These are phyloP conservation scores for Aspergillus leporis DNA, from an alignment of 495 filamentous ascomycete species.

Conservation along the genomic window DNA sequence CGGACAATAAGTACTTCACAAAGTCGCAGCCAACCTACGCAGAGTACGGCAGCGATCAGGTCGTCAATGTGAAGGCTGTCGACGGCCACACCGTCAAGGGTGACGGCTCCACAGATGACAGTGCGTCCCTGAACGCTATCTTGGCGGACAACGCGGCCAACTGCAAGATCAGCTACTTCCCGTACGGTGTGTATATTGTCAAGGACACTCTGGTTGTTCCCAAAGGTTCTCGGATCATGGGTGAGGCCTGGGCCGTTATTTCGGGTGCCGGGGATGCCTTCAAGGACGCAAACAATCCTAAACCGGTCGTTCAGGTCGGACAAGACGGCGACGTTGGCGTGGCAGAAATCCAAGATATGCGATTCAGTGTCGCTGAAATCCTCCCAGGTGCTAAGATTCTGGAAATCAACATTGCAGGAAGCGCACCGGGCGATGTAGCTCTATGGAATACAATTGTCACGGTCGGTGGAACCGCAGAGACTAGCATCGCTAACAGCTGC, in stretches of 20 bases:
- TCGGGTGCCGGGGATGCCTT: conserved; percentile 52
- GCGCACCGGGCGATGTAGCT: conserved; percentile 54
- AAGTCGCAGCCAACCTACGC: conserved; percentile 52
- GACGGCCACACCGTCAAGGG: conserved; percentile 34
- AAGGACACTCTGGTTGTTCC: conserved; percentile 59
- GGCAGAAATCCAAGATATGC: conserved; percentile 60
- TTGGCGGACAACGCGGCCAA: conserved; percentile 45
- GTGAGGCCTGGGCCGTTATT: conserved; percentile 55
- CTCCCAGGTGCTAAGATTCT: conserved; percentile 53
- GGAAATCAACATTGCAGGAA: conserved; percentile 52
- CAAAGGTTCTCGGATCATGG: conserved; percentile 53
- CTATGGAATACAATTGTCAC: conserved; percentile 58
- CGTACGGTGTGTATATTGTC: conserved; percentile 60
- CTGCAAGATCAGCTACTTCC: conserved; percentile 60
- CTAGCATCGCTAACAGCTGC: conserved; percentile 37
- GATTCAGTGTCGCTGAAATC: conserved; percentile 51
- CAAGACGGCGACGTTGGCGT: conserved; percentile 55
- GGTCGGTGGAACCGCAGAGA: conserved; percentile 53
- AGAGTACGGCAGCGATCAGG: conserved; percentile 36
- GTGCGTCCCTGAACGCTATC: conserved; percentile 52
- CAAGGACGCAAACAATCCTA: conserved; percentile 48
- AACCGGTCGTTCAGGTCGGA: conserved; percentile 60
- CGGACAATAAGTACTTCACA: conserved; percentile 31
- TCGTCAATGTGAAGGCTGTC: conserved; percentile 54
- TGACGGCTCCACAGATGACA: conserved; percentile 46